Evolutionary conservation across 2,329 filamentous ascomycete genomes (phyloP).

Genomic region (Dactylellina haptotyla): DNA sequence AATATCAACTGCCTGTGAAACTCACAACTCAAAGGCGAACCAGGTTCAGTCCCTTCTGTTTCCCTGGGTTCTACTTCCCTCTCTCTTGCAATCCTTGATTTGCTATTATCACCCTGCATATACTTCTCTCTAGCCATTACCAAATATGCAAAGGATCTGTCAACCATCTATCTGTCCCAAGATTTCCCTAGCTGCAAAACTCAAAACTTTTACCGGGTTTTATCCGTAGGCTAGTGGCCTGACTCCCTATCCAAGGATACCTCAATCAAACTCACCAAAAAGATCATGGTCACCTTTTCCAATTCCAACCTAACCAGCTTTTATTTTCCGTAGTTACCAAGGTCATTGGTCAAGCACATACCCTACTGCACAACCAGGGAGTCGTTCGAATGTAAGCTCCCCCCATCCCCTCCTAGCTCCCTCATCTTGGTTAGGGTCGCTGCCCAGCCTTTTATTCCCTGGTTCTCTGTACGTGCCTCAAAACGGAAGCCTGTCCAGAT

Average conservation of each 20-base stretch:
- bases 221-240: constrained; percentile 19
- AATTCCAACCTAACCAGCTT: constrained; percentile 8
- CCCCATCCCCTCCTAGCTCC: background rate
- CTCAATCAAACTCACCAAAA: constrained; percentile 9
- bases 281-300: constrained; percentile 19
- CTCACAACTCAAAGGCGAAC: too few species aligned
- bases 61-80: constrained; percentile 7
- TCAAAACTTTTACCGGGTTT: constrained; percentile 23
- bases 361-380: constrained; percentile 78
- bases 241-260: constrained; percentile 29
- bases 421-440: background rate
- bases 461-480: background rate
- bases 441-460: background rate
- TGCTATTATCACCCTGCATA: constrained; percentile 19
- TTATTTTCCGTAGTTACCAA: constrained; percentile 56
- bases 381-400: constrained; percentile 67
- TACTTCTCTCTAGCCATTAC: background rate
- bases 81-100: constrained; percentile 7
- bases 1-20: constrained; percentile 13
- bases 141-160: background rate
- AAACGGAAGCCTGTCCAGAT: background rate
- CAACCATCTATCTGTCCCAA: background rate
- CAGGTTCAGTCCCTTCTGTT: too few species aligned
- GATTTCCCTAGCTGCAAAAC: background rate
- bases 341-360: constrained; percentile 86